Conservation (phyloP, 345 rosid genomes). For the Euphorbia lathyris region DNA sequence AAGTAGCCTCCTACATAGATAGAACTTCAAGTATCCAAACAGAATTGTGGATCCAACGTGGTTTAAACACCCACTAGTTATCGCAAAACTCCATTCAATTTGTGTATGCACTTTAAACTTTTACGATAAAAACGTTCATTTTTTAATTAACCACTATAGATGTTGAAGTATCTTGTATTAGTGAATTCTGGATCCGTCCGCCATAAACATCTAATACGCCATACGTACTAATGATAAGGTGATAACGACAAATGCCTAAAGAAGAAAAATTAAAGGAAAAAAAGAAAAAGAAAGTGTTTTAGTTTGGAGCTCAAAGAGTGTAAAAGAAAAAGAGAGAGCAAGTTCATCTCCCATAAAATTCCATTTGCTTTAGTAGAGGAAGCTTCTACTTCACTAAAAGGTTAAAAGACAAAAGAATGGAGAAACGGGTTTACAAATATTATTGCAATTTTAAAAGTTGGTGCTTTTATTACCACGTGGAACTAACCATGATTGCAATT, state of each 20-base stretch:
- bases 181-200: no score
- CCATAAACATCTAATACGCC: no score
- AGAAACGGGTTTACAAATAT: background rate
- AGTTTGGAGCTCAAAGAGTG: background rate
- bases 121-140: no score
- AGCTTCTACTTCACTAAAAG: constrained; percentile 24
- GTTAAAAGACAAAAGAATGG: background rate
- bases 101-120: no score
- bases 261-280: background rate
- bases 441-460: background rate
- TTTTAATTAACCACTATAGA: no score
- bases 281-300: background rate
- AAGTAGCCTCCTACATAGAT: no score
- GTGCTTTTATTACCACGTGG: background rate
- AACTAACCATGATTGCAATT: background rate
- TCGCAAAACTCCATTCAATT: no score
- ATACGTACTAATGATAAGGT: no score
- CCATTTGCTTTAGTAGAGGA: background rate
- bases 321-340: background rate
- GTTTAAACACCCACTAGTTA: no score
- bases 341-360: background rate
- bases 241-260: background rate
- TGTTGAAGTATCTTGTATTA: no score
- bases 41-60: no score
- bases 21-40: no score